Base-by-base conservation (phyloP, 805 yeast species). In the Blastobotrys parvus region DNA sequence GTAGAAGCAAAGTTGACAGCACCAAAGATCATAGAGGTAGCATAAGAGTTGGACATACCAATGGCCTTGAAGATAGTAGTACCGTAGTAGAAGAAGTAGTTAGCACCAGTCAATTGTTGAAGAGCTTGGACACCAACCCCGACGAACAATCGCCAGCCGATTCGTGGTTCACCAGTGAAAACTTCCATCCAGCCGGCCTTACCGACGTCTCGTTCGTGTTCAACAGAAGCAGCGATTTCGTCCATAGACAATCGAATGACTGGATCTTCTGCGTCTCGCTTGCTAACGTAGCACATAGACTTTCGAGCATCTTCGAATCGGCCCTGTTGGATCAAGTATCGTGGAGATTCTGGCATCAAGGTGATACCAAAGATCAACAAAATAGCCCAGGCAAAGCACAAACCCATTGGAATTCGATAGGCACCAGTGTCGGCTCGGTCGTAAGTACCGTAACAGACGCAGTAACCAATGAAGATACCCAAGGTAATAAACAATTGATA, bases 401-500 rank as follows among this genome's bases (percentile, higher is more conserved):
- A 53, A 11, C 80, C 88, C 51, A 83, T 72, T 6, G 94, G 94
- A 31, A 85, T 72, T 50, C 87, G 70, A 73, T 82, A 87, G 13
- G 80, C 69, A 7, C 78, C 82, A 25, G 48, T 34, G 35, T 45
- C 50, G 20, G 17, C 13, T 47, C 76, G 64, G 46, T 66, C 57
- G 48, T 80, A 68, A 3, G 87, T 78, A 29, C 80, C 88, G 55
- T 80, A 82, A 54, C 81, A 77, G 36, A 83, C 74, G 47, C 82
- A 74, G 51, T 82, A 72, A 6, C 90, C 88, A 22, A 82, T 61
- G 45, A 84, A 61, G 36, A 85, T 67, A 42, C 94, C 94, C 68
- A 85, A 72, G 3, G 92, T 82, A 53, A 70, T 68, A 33, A 82
- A 79, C 68, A 80, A 72, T 61, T 84, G 94, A 61, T 82, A 84